Conservation (phyloP, 352 stramenopile species). For the Phytophthora ramorum region DNA sequence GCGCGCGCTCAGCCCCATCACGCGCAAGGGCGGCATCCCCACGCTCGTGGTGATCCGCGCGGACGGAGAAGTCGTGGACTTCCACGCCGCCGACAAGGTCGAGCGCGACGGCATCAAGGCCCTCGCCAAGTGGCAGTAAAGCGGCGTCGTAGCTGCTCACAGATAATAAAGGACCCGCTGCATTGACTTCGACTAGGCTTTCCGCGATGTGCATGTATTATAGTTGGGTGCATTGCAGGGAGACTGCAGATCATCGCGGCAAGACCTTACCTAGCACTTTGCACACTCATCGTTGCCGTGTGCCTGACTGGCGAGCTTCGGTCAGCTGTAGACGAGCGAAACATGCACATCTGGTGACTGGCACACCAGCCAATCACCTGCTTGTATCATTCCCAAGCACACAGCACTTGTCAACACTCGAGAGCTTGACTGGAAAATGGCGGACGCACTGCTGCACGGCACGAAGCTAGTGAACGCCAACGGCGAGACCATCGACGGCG, state of each 20-base stretch:
- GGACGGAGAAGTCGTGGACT: slow-evolving; percentile 73
- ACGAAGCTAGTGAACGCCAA: slow-evolving; percentile 63
- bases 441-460: slow-evolving; percentile 46
- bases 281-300: background rate
- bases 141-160: background rate
- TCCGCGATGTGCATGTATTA: background rate
- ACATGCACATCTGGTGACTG: slow-evolving; percentile 4
- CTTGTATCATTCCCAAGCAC: background rate
- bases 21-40: slow-evolving; percentile 76
- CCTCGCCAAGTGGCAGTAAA: slow-evolving; percentile 49
- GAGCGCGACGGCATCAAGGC: slow-evolving; percentile 58
- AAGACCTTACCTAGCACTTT: background rate
- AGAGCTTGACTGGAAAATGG: slow-evolving; percentile 39
- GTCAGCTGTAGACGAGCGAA: slow-evolving; percentile 11
- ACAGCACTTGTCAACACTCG: no score
- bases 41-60: slow-evolving; percentile 74
- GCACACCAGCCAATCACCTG: slow-evolving; percentile 18
- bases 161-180: background rate
- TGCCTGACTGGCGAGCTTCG: no score
- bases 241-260: background rate
- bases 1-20: slow-evolving; percentile 54
- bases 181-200: background rate
- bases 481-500: slow-evolving; percentile 50
- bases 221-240: background rate
- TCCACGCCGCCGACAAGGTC: slow-evolving; percentile 67